A percentile compares a stretch with the other conserved stretches of the same genome.
phyloP scores from a whole-genome alignment of 2,329 filamentous ascomycete genomes.

The Curvularia eragrostidis region DNA sequence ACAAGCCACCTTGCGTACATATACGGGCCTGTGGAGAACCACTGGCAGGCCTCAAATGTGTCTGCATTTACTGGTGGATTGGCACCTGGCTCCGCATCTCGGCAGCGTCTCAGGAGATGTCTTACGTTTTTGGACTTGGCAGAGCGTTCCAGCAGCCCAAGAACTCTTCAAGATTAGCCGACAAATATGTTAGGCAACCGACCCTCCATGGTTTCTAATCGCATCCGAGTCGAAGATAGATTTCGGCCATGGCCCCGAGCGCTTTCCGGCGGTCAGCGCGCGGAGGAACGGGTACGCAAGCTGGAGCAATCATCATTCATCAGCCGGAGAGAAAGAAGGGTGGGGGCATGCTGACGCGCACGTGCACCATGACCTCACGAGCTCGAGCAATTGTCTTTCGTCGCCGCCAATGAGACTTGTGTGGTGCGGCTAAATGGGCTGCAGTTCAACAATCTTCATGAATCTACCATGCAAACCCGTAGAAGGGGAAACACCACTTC shows the following conservation, averaged over 20 bases:
- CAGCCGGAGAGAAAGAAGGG: slow-evolving; percentile 1
- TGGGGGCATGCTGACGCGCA: slow-evolving; percentile 22
- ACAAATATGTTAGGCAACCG: slow-evolving; percentile 5
- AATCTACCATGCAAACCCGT: background rate
- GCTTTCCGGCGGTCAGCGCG: slow-evolving; percentile 6
- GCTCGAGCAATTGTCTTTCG: slow-evolving; percentile 7
- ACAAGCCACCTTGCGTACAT: slow-evolving; percentile 19
- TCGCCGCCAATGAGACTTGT: slow-evolving; percentile 3
- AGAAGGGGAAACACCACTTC: slow-evolving; percentile 3
- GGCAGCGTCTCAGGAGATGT: slow-evolving; percentile 6
- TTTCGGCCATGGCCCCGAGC: slow-evolving; percentile 8
- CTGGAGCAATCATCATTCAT: slow-evolving; percentile 18
- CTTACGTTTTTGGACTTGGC: slow-evolving; percentile 7
- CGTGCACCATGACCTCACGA: slow-evolving; percentile 14
- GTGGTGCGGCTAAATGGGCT: slow-evolving; percentile 23
- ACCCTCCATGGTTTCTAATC: slow-evolving; percentile 6
- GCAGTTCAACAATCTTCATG: slow-evolving; percentile 24
- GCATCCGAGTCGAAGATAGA: slow-evolving; percentile 8
- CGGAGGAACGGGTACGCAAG: slow-evolving; percentile 8
- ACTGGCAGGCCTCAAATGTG: slow-evolving; percentile 2
- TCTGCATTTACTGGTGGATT: slow-evolving; percentile 10
- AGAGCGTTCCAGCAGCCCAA: background rate
- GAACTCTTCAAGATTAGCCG: slow-evolving; percentile 7
- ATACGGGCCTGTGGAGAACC: slow-evolving; percentile 10
- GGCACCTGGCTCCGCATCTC: slow-evolving; percentile 12